phyloP scores from a whole-genome alignment of 2,329 filamentous ascomycete species.

The Calonectria crousiana region DNA sequence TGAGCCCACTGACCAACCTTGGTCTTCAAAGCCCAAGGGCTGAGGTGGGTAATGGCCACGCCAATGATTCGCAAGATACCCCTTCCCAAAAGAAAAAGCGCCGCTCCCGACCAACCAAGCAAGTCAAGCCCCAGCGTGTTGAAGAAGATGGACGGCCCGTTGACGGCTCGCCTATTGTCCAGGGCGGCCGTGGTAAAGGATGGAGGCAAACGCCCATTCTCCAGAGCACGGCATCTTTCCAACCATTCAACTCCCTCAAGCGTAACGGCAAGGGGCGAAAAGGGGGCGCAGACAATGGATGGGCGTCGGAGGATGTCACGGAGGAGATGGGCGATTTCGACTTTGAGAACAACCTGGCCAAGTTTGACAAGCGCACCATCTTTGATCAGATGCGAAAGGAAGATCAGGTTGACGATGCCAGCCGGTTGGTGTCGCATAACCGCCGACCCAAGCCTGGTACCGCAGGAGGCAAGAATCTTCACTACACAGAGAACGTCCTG shows the following conservation, averaged over 20 bases:
- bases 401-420: constrained; percentile 89
- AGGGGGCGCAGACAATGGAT: constrained; percentile 76
- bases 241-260: constrained; percentile 72
- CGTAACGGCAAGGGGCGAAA: constrained; percentile 63
- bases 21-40: constrained; percentile 32
- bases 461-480: constrained; percentile 87
- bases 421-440: constrained; percentile 92
- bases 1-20: constrained; percentile 45
- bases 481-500: constrained; percentile 92
- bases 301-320: constrained; percentile 96
- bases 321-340: constrained; percentile 97
- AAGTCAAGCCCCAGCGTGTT: constrained; percentile 44
- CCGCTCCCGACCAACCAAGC: constrained; percentile 48
- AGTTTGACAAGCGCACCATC: constrained; percentile 92
- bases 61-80: constrained; percentile 35
- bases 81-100: constrained; percentile 48
- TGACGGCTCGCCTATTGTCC: constrained; percentile 39
- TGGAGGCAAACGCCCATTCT: constrained; percentile 72
- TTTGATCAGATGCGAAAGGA: constrained; percentile 94
- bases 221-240: constrained; percentile 71
- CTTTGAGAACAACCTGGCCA: constrained; percentile 88
- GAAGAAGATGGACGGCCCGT: constrained; percentile 42
- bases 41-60: constrained; percentile 35
- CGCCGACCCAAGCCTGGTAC: constrained; percentile 76
- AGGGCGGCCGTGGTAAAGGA: constrained; percentile 61